Evolutionary conservation across 2,329 filamentous ascomycete genomes (phyloP).

Genomic region (Ampelomyces quisqualis): DNA sequence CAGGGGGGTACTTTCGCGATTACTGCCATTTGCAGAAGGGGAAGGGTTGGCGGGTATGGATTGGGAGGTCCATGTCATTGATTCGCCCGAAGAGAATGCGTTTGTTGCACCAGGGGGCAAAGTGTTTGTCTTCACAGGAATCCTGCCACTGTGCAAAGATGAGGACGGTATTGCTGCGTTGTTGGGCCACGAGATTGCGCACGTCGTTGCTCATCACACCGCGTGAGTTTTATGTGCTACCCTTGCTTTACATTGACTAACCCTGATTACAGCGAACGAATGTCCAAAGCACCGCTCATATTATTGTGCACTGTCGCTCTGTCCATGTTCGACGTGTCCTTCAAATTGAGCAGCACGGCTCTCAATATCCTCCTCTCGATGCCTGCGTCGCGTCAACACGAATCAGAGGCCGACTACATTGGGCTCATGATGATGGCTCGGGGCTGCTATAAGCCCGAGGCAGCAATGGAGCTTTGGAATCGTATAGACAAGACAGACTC

Average conservation of each 20-base stretch:
- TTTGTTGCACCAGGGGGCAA: slow-evolving; percentile 78
- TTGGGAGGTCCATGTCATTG: slow-evolving; percentile 76
- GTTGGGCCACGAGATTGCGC: slow-evolving; percentile 77
- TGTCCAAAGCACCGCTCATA: slow-evolving; percentile 50
- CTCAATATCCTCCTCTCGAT: slow-evolving; percentile 65
- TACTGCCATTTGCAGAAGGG: slow-evolving; percentile 66
- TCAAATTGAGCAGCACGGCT: slow-evolving; percentile 46
- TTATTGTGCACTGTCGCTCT: slow-evolving; percentile 42
- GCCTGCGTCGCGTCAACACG: slow-evolving; percentile 70
- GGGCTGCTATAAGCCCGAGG: slow-evolving; percentile 71
- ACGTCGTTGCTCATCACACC: slow-evolving; percentile 55
- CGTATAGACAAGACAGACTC: slow-evolving; percentile 61
- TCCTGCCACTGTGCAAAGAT: slow-evolving; percentile 65
- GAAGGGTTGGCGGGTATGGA: slow-evolving; percentile 43
- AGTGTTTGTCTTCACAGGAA: slow-evolving; percentile 75
- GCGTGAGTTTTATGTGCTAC: slow-evolving; percentile 22
- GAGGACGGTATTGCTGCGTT: slow-evolving; percentile 74
- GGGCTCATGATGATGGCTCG: slow-evolving; percentile 81
- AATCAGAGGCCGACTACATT: slow-evolving; percentile 77
- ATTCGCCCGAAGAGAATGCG: slow-evolving; percentile 68
- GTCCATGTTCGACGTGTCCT: slow-evolving; percentile 45
- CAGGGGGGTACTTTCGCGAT: slow-evolving; percentile 62
- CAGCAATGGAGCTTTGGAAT: slow-evolving; percentile 63
- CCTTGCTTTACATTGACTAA: neutral
- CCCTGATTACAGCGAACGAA: slow-evolving; percentile 54